phyloP scores from a whole-genome alignment of 1,139 yeast genomes.

The Schwanniomyces etchellsii region DNA sequence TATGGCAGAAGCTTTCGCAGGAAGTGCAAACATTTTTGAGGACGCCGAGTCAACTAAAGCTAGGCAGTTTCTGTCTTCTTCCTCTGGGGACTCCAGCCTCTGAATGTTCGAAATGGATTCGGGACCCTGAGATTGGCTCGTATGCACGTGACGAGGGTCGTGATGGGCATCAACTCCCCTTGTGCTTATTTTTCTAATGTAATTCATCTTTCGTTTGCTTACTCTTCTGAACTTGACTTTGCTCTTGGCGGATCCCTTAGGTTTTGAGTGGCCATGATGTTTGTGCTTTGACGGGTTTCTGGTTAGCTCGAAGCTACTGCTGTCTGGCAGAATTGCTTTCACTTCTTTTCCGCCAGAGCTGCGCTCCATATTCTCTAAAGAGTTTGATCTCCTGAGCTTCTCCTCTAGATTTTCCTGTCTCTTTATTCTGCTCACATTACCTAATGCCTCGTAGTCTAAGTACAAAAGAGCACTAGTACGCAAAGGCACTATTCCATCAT shows the following conservation, averaged over 20 bases:
- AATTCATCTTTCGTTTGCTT: slow-evolving; percentile 1
- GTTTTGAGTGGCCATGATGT: too few relatives aligned
- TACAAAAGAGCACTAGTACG: slow-evolving; percentile 51
- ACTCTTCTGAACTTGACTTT: slow-evolving; percentile 1
- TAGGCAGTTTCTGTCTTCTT: too few relatives aligned
- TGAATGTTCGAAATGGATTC: background rate
- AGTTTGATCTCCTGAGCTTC: background rate
- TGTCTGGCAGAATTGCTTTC: slow-evolving; percentile 9
- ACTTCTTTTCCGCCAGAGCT: background rate
- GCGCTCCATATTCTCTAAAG: background rate
- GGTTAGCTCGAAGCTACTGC: background rate
- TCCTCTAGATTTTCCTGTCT: slow-evolving; percentile 2
- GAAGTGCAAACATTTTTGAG: slow-evolving; percentile 18
- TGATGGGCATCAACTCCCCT: slow-evolving; percentile 6
- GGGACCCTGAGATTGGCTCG: background rate
- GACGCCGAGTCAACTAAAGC: too few relatives aligned
- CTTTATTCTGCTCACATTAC: slow-evolving; percentile 22
- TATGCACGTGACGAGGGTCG: too few relatives aligned
- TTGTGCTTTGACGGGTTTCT: too few relatives aligned
- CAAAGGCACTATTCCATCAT: slow-evolving; percentile 92
- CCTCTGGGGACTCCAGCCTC: slow-evolving; percentile 4
- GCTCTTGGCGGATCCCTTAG: too few relatives aligned
- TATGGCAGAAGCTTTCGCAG: slow-evolving; percentile 41
- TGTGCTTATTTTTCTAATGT: slow-evolving; percentile 5
- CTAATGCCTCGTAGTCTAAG: slow-evolving; percentile 39